Conservation (phyloP, 2,329 filamentous ascomycete genomes). For the Teratosphaeria gauchensis region DNA sequence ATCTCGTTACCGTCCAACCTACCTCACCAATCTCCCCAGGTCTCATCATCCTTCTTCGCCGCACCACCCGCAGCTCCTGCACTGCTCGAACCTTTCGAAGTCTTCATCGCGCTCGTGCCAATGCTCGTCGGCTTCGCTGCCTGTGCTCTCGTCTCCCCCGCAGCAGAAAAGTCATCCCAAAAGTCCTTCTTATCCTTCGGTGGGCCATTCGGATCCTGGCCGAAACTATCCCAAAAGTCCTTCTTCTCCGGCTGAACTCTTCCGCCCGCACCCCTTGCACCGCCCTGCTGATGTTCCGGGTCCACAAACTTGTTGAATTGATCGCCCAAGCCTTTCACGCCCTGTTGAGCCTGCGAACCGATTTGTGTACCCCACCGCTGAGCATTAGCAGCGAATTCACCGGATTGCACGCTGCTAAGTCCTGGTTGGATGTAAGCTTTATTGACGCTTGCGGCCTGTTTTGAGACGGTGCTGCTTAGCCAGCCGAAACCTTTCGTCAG, state of each 20-base stretch:
- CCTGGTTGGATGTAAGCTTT: slow-evolving; percentile 88
- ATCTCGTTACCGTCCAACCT: background rate
- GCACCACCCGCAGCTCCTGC: slow-evolving; percentile 16
- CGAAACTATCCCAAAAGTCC: slow-evolving; percentile 90
- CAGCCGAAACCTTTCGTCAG: slow-evolving; percentile 90
- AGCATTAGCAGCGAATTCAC: slow-evolving; percentile 48
- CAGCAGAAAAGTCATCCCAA: slow-evolving; percentile 39
- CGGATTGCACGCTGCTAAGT: slow-evolving; percentile 65
- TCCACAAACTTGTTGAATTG: slow-evolving; percentile 83
- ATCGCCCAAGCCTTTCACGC: slow-evolving; percentile 66
- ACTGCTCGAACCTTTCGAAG: slow-evolving; percentile 18
- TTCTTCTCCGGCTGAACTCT: slow-evolving; percentile 55
- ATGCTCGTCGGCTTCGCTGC: slow-evolving; percentile 33
- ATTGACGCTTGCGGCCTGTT: slow-evolving; percentile 85
- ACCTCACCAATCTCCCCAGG: slow-evolving; percentile 45
- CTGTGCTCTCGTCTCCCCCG: slow-evolving; percentile 23
- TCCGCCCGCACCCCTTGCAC: slow-evolving; percentile 3
- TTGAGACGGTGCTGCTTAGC: slow-evolving; percentile 79
- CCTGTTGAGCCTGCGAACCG: slow-evolving; percentile 53
- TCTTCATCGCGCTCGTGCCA: slow-evolving; percentile 57
- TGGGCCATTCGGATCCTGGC: slow-evolving; percentile 48
- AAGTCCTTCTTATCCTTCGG: slow-evolving; percentile 44
- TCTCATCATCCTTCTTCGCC: slow-evolving; percentile 44
- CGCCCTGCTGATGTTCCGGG: slow-evolving; percentile 12
- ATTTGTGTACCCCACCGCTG: slow-evolving; percentile 27